phyloP scores from a whole-genome alignment of 345 rosid species.

The Syzygium jambos region DNA sequence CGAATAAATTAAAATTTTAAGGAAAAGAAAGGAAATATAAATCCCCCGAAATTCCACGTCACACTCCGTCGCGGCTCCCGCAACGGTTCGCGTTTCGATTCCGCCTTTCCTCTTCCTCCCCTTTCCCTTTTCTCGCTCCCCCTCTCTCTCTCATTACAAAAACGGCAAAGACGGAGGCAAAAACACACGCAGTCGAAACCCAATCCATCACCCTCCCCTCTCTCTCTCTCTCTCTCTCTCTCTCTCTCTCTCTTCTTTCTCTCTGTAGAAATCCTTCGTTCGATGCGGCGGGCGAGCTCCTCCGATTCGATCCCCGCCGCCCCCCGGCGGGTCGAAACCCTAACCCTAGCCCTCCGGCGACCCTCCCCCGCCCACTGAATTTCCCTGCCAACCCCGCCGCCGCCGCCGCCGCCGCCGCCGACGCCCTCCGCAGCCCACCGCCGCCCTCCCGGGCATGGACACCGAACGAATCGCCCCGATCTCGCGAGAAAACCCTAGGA shows the following conservation, averaged over 20 bases:
- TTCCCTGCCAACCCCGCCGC: neutral
- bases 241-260: neutral
- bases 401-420: neutral
- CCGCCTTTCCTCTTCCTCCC: neutral
- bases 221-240: neutral
- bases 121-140: neutral
- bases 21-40: neutral
- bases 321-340: slow-evolving; percentile 6
- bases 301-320: neutral
- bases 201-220: neutral
- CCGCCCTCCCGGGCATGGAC: neutral
- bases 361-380: neutral
- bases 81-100: neutral
- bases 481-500: slow-evolving; percentile 28
- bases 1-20: no score
- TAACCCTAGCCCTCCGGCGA: neutral
- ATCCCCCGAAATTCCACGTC: neutral
- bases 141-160: neutral
- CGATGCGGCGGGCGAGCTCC: neutral
- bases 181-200: neutral
- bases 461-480: slow-evolving; percentile 5
- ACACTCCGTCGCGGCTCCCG: neutral
- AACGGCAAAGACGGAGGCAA: neutral
- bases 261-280: neutral
- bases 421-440: neutral